A percentile compares a stretch with the other conserved stretches of the same genome.
phyloP scores from a whole-genome alignment of 179 eudicot genomes.

The Silene coronaria region DNA sequence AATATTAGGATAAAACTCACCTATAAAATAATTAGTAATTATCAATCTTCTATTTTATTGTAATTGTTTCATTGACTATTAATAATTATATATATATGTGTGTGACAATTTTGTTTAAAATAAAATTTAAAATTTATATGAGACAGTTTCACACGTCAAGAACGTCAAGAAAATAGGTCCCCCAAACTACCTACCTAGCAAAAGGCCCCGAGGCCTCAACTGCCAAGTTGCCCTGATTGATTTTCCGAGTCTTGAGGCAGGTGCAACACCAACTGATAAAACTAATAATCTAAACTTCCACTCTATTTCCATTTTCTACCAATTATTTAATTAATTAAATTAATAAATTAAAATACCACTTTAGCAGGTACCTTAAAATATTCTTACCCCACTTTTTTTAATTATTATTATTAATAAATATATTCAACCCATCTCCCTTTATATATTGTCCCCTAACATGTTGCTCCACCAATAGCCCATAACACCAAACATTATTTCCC shows the following conservation, averaged over 20 bases:
- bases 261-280: conserved; percentile 28
- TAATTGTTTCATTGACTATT: no score
- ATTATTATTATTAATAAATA: not conserved
- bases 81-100: no score
- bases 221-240: conserved; percentile 31
- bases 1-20: no score
- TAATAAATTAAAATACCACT: not conserved
- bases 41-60: no score
- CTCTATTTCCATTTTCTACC: conserved; percentile 7
- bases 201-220: conserved; percentile 23
- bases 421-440: conserved; percentile 24
- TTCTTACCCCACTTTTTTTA: not conserved
- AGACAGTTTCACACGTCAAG: no score
- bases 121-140: no score
- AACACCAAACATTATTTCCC: not conserved
- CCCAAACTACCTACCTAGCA: conserved; percentile 5
- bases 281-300: conserved; percentile 24
- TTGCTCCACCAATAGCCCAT: conserved; percentile 14
- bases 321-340: not conserved
- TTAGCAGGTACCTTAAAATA: conserved; percentile 19
- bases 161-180: no score
- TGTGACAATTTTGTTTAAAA: no score
- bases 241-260: conserved; percentile 22
- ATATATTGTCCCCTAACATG: conserved; percentile 19
- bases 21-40: no score